Base-by-base conservation (phyloP, 2,329 filamentous ascomycete genomes). In the Mariannaea elegans region DNA sequence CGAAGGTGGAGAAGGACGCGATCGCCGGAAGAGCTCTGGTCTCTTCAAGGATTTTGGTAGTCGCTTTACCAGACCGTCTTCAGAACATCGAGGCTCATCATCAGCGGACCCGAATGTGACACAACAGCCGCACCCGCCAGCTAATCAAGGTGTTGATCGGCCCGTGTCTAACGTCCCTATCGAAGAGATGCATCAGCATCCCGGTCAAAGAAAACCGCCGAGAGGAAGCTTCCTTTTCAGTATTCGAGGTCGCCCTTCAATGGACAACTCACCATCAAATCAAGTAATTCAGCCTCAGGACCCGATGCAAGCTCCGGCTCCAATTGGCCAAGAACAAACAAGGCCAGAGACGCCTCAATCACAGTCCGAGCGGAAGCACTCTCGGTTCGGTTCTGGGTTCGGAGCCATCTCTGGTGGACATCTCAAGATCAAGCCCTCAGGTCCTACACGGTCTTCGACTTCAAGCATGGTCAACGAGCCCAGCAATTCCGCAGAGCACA, bases 31-130 rank as follows among this genome's bases (percentile, higher is more conserved):
- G 24, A 78, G 76, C 56, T 81, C 78, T 10, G 79, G 74, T 18
- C 71, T 86, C n/a, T 81, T 87, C 62, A 85, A 83, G 62, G 82
- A 83, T 14, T 74, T 84, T 50, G 80, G 82, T 3, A 79, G 77
- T 51, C 78, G 78, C 53, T 73, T 84, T 41, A 70, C 72, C 14
- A 73, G 75, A 5, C 69, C 69, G 7, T 73, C 71, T 2, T 73
- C 75, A 7, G 74, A 78, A 18, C 73, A 74, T 19, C 73, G 68
- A 18, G 64, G 65, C 32, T 71, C 73, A 23, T 71, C 73, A 24
- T 65, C 71, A 44, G 61, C 67, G 3, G 70, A 70, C 7, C 52
- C 56, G 39, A 69, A 53, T 13, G 63, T 61, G n/a, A 61, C 66
- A 32, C 47, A 46, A 32, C 44, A 49, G 29, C 52, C 54, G 8